Evolutionary conservation across 1,284 basidiomycete species (phyloP), one percentile per base, ranked within the genome.

Genomic region (Heterobasidion occidentale): DNA sequence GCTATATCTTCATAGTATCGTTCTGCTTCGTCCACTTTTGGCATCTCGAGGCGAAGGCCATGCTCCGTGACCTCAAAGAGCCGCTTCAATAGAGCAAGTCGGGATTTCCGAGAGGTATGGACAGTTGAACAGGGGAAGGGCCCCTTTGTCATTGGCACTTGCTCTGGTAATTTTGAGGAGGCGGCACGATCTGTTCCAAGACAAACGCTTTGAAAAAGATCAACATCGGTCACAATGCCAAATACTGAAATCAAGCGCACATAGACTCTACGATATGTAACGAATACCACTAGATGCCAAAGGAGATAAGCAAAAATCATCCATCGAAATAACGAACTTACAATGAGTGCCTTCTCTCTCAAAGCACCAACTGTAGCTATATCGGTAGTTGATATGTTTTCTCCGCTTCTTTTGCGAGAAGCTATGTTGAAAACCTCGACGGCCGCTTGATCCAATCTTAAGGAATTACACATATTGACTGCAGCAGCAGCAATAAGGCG

Each of bases 401-500:
- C 46, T 4, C 59, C 59, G 1, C 20, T 45, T 34, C 54, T 54
- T 27, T 45, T 35, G 9, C 61, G 57, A 45, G 54, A 27, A 27
- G 27, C 27, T 4, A 27, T 55, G 20, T 56, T 52, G 8, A 57
- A 52, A 12, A 46, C 54, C 36, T 52, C 49, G 34, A 55, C 60
- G 42, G 55, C 45, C 11, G 57, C 60, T 53, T 57, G 50, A 20
- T 62, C 54, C 33, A 57, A 54, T n/a, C 54, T 51, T 42, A 62
- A 34, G 48, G 61, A 56, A 5, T 46, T 53, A 20, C 60, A 77
- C 72, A 77, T 76, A 53, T 71, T 74, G 27, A 79, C 69, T 8
- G 77, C 75, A 0, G 76, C 69, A 6, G 70, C 69, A 12, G 69
- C 70, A 48, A 79, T 64, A 45, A 77, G 58, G 51, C 75, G 71